Percentiles rank a stretch among this genome's conserved stretches.
phyloP scores from a whole-genome alignment of 805 yeast species.

The Ogataea saltuana region DNA sequence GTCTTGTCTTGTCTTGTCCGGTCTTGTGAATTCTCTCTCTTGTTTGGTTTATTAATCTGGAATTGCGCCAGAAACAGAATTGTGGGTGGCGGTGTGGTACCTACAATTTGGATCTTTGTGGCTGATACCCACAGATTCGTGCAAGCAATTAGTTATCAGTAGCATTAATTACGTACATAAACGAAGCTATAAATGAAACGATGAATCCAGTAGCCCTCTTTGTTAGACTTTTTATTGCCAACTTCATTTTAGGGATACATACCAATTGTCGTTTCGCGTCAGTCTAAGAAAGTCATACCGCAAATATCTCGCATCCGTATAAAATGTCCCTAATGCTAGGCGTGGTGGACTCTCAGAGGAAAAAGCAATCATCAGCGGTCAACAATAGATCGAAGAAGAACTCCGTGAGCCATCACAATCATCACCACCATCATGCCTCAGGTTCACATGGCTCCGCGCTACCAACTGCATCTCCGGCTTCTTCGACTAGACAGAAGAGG shows the following conservation, averaged over 20 bases:
- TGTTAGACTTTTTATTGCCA: not conserved
- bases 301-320: too few species aligned
- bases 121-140: slow-evolving; percentile 1
- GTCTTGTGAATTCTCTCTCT: slow-evolving; percentile 2
- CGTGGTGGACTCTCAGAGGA: slow-evolving; percentile 8
- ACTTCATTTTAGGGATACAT: too few species aligned
- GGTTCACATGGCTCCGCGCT: not conserved
- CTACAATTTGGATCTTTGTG: not conserved
- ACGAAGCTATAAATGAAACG: slow-evolving; percentile 1
- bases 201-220: not conserved
- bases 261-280: too few species aligned
- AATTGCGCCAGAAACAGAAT: slow-evolving; percentile 1
- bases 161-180: slow-evolving; percentile 6
- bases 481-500: slow-evolving; percentile 4
- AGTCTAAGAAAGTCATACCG: too few species aligned
- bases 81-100: slow-evolving; percentile 1
- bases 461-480: not conserved
- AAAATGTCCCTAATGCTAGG: slow-evolving; percentile 1
- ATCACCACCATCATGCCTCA: slow-evolving; percentile 1
- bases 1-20: slow-evolving; percentile 1
- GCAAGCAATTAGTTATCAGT: slow-evolving; percentile 8
- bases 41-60: not conserved
- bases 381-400: slow-evolving; percentile 4
- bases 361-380: slow-evolving; percentile 3
- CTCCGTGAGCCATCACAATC: slow-evolving; percentile 4